phyloP scores from a whole-genome alignment of 768 basidiomycete species.

The Saitozyma sp. region DNA sequence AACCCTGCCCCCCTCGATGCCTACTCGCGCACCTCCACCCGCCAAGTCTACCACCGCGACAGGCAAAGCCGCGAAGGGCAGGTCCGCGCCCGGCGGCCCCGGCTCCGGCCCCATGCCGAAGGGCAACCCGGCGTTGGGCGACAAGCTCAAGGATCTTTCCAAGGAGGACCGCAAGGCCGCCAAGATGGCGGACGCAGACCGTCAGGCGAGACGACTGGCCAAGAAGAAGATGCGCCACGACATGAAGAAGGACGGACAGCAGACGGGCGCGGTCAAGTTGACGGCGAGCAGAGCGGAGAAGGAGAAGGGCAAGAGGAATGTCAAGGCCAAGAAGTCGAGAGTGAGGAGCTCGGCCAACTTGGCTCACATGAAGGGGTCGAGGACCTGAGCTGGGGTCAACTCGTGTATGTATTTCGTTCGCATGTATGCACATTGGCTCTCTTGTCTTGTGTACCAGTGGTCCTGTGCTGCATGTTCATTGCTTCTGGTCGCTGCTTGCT shows the following conservation, averaged over 20 bases:
- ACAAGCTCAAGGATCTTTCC: conserved; percentile 70
- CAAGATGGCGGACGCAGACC: conserved; percentile 76
- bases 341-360: conserved; percentile 47
- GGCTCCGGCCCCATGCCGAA: conserved; percentile 59
- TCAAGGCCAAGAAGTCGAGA: conserved; percentile 52
- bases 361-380: conserved; percentile 51
- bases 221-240: conserved; percentile 67
- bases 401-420: too few species aligned
- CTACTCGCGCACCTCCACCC: conserved; percentile 17
- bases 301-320: conserved; percentile 30
- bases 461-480: too few species aligned
- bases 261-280: conserved; percentile 50
- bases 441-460: background rate
- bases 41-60: conserved; percentile 18
- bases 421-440: background rate
- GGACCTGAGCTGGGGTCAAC: conserved; percentile 6
- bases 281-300: conserved; percentile 35
- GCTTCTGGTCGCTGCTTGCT: too few species aligned
- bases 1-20: conserved; percentile 54
- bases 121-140: conserved; percentile 79
- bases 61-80: conserved; percentile 14
- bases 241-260: conserved; percentile 25
- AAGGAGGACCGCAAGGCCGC: conserved; percentile 82
- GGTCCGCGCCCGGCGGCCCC: conserved; percentile 20
- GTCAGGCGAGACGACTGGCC: conserved; percentile 77